phyloP scores from a whole-genome alignment of 164 flowering plant genomes.

The Amborella trichopoda region DNA sequence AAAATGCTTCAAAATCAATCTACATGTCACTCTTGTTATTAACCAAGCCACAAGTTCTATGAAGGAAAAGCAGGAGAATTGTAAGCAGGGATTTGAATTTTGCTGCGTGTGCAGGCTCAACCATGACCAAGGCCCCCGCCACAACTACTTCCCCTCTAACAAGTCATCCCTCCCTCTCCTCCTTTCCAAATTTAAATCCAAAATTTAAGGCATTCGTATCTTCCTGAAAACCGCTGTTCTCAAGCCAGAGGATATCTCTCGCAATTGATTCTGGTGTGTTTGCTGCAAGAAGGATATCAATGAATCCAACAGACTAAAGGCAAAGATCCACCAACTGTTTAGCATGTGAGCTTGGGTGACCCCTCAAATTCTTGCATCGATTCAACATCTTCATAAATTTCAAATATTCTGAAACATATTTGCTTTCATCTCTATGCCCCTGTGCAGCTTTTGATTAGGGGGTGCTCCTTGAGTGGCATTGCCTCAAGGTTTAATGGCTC shows the following conservation, averaged over 20 bases:
- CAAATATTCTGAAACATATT: too few relatives aligned
- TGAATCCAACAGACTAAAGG: constrained; percentile 44
- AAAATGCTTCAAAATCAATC: too few relatives aligned
- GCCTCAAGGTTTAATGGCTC: too few relatives aligned
- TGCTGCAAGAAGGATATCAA: constrained; percentile 55
- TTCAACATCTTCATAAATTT: too few relatives aligned
- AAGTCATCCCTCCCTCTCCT: constrained; percentile 44
- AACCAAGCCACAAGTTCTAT: too few relatives aligned
- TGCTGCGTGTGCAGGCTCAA: constrained; percentile 74
- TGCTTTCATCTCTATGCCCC: too few relatives aligned
- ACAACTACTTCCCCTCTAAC: constrained; percentile 68
- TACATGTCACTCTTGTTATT: too few relatives aligned
- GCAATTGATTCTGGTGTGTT: constrained; percentile 73
- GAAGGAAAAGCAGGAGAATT: constrained; percentile 15
- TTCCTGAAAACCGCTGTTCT: constrained; percentile 45
- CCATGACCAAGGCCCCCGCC: constrained; percentile 63
- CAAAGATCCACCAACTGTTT: too few relatives aligned
- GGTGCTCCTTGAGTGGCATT: too few relatives aligned
- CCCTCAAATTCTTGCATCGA: too few relatives aligned
- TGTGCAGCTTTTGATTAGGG: too few relatives aligned
- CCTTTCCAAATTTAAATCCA: constrained; percentile 49
- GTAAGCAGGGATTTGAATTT: constrained; percentile 40
- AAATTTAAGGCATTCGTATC: constrained; percentile 48
- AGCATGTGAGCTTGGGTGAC: too few relatives aligned
- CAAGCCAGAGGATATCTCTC: constrained; percentile 37